These are phyloP conservation scores for Quillaja saponaria DNA, from an alignment of 306 rosid species.

Conservation along the genomic window DNA sequence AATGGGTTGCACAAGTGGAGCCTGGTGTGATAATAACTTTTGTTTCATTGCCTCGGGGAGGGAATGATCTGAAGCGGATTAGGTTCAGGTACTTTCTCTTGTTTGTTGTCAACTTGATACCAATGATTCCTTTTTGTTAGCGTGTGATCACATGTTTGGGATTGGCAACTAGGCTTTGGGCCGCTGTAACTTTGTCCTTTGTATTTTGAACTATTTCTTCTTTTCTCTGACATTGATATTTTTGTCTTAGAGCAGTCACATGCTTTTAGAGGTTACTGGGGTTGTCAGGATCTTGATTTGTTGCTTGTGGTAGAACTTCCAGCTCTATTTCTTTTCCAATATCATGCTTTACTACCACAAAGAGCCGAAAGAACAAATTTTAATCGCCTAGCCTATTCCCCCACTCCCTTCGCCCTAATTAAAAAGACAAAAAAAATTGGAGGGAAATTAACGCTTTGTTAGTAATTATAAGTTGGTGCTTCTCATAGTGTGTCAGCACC, in stretches of 20 bases:
- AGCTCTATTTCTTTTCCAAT: constrained; percentile 40
- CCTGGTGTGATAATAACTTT: constrained; percentile 98
- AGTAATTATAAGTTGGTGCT: too few relatives aligned
- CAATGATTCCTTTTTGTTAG: constrained; percentile 37
- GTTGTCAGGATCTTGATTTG: constrained; percentile 44
- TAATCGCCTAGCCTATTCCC: constrained; percentile 32
- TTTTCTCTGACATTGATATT: constrained; percentile 32
- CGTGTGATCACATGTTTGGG: constrained; percentile 47
- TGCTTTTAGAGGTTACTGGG: constrained; percentile 43
- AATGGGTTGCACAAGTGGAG: constrained; percentile 97
- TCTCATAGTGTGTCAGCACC: too few relatives aligned
- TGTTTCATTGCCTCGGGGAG: constrained; percentile 89
- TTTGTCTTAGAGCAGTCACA: constrained; percentile 7
- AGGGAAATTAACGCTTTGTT: background rate
- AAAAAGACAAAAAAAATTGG: background rate
- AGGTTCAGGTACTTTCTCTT: constrained; percentile 77
- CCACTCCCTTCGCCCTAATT: constrained; percentile 28
- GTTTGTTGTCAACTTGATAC: constrained; percentile 35
- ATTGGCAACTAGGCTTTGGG: constrained; percentile 26
- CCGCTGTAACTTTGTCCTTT: constrained; percentile 45
- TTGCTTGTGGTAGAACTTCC: constrained; percentile 35
- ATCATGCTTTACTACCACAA: constrained; percentile 32
- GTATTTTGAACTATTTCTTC: constrained; percentile 43
- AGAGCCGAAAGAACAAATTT: constrained; percentile 32
- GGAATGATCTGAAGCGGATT: constrained; percentile 91